These are phyloP conservation scores for Forsythia viridissima DNA, from an alignment of 257 asterid species.

Conservation along the genomic window DNA sequence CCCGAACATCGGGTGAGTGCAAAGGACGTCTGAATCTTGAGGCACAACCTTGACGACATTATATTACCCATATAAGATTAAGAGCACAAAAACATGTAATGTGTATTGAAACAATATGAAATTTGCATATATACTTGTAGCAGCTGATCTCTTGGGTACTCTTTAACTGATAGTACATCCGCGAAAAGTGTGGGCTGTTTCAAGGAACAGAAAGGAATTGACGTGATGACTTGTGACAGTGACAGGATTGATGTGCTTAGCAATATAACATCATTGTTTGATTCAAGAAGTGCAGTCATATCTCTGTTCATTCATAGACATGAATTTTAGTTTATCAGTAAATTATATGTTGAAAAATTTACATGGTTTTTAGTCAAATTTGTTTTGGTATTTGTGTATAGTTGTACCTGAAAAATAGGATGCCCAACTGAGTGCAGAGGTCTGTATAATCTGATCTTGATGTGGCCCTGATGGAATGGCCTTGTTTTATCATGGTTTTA, in stretches of 20 bases:
- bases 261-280: conserved; percentile 62
- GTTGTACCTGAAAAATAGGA: conserved; percentile 64
- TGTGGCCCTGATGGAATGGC: conserved; percentile 59
- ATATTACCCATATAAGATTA: neutral
- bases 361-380: neutral
- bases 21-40: conserved; percentile 68
- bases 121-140: conserved; percentile 40
- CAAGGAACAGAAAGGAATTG: conserved; percentile 52
- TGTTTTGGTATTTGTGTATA: neutral
- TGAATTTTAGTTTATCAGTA: neutral
- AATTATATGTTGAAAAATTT: neutral
- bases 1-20: conserved; percentile 98
- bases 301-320: conserved; percentile 44
- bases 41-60: conserved; percentile 59
- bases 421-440: conserved; percentile 54
- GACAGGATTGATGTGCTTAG: conserved; percentile 80
- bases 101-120: neutral
- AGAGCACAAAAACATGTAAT: neutral
- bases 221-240: conserved; percentile 55
- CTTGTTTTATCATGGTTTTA: conserved; percentile 67
- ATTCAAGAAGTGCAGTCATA: conserved; percentile 54
- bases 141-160: conserved; percentile 70
- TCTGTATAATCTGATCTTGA: conserved; percentile 81
- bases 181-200: conserved; percentile 62
- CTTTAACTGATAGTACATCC: conserved; percentile 90